Conservation (phyloP, 495 filamentous ascomycete species). For the Penicillium psychrofluorescens region DNA sequence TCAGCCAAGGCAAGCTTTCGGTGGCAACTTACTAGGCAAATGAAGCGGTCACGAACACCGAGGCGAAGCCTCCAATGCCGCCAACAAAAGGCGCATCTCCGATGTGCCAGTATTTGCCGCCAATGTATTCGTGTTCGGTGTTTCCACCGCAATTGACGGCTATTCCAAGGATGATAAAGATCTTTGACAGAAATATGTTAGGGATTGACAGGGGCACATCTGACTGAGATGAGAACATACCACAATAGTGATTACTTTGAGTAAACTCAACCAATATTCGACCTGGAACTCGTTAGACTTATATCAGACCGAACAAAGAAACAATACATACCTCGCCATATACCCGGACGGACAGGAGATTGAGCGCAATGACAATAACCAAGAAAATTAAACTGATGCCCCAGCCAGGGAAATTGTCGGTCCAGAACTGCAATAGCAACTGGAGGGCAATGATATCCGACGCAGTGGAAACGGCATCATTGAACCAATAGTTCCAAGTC, state of each 20-base stretch:
- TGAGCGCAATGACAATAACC: constrained; percentile 39
- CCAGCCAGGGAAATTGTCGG: constrained; percentile 44
- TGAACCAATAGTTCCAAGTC: constrained; percentile 55
- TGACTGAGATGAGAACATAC: constrained; percentile 19
- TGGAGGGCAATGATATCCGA: constrained; percentile 49
- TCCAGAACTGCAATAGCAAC: constrained; percentile 46
- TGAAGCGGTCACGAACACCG: constrained; percentile 46
- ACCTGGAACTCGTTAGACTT: constrained; percentile 22
- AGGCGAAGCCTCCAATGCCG: constrained; percentile 46
- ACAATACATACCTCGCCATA: constrained; percentile 43
- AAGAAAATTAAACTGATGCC: constrained; percentile 46
- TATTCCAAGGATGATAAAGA: constrained; percentile 47
- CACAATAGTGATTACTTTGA: constrained; percentile 50
- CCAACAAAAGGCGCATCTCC: constrained; percentile 46
- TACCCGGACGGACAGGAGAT: constrained; percentile 42
- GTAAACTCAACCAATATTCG: constrained; percentile 48
- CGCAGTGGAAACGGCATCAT: constrained; percentile 50
- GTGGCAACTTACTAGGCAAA: constrained; percentile 35
- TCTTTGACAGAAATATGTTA: constrained; percentile 24
- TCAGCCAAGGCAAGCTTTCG: not conserved
- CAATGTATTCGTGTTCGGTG: constrained; percentile 36
- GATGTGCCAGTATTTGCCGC: constrained; percentile 35
- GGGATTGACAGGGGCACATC: not conserved
- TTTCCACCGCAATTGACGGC: constrained; percentile 46
- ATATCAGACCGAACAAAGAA: not conserved